A percentile compares a stretch with the other conserved stretches of the same genome.
These are phyloP conservation scores for Proliferodiscus dingleyae DNA, from an alignment of 2,329 filamentous ascomycete species.

Conservation along the genomic window DNA sequence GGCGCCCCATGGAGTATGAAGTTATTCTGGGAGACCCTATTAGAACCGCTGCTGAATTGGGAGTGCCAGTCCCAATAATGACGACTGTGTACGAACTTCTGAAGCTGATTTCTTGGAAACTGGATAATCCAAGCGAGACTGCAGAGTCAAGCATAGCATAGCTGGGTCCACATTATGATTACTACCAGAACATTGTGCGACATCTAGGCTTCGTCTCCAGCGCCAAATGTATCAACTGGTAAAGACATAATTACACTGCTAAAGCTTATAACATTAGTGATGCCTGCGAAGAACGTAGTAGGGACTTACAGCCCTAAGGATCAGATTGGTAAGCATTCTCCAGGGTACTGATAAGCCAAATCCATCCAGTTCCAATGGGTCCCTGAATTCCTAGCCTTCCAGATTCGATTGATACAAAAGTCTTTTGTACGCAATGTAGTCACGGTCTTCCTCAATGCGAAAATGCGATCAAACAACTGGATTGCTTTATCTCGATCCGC, in stretches of 20 bases:
- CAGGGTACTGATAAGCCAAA: conserved; percentile 24
- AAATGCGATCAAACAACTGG: conserved; percentile 27
- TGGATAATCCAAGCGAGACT: conserved; percentile 5
- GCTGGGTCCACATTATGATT: too few relatives aligned
- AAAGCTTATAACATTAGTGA: not conserved
- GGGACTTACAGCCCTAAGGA: too few relatives aligned
- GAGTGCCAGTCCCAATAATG: conserved; percentile 44
- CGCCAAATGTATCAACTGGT: too few relatives aligned
- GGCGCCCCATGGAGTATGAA: conserved; percentile 48
- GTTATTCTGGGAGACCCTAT: conserved; percentile 50
- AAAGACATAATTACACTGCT: not conserved
- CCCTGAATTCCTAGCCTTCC: conserved; percentile 26
- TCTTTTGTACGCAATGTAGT: conserved; percentile 25
- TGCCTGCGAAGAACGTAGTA: too few relatives aligned
- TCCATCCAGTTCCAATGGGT: conserved; percentile 31
- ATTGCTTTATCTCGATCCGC: conserved; percentile 24
- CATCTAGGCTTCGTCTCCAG: too few relatives aligned
- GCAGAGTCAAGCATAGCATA: not conserved
- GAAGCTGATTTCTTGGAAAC: conserved; percentile 42
- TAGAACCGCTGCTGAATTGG: conserved; percentile 42
- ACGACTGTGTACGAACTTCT: conserved; percentile 49
- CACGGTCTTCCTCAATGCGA: conserved; percentile 24
- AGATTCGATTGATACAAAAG: conserved; percentile 29
- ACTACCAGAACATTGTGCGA: too few relatives aligned
- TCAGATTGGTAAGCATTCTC: conserved; percentile 31